Evolutionary conservation across 495 filamentous ascomycete species (phyloP).

Genomic region (Xylaria scruposa): DNA sequence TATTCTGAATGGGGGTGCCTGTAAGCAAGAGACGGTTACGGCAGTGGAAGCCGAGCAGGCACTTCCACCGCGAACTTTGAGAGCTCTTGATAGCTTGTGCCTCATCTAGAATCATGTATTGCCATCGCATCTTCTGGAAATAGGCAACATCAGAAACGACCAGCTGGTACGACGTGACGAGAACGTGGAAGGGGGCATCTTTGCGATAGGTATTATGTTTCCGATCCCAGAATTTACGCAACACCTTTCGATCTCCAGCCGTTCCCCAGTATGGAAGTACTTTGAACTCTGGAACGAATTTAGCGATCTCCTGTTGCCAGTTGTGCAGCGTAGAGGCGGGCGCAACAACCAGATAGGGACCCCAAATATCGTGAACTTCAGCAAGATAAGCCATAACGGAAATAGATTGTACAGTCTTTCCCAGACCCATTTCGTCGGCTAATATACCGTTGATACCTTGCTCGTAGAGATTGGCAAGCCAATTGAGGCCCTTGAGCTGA

Average conservation of each 20-base stretch:
- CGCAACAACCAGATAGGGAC: conserved; percentile 95
- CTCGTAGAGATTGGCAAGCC: conserved; percentile 98
- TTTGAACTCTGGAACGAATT: conserved; percentile 92
- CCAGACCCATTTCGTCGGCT: conserved; percentile 99
- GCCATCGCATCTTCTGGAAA: conserved; percentile 98
- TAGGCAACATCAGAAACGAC: conserved; percentile 95
- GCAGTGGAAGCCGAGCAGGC: conserved; percentile 89
- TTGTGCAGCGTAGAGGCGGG: conserved; percentile 97
- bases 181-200: conserved; percentile 91
- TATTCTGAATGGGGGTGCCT: conserved; percentile 98
- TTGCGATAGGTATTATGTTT: conserved; percentile 94
- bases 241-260: conserved; percentile 90
- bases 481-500: conserved; percentile 97
- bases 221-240: conserved; percentile 98
- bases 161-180: conserved; percentile 96
- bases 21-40: conserved; percentile 94
- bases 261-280: conserved; percentile 97
- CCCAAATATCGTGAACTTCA: conserved; percentile 97
- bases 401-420: conserved; percentile 98
- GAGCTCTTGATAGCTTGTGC: conserved; percentile 99
- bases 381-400: conserved; percentile 99
- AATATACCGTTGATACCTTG: conserved; percentile 99
- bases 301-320: conserved; percentile 97
- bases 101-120: conserved; percentile 99
- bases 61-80: conserved; percentile 95